These are phyloP conservation scores for Diaporthe helianthi DNA, from an alignment of 2,329 filamentous ascomycete genomes.

Conservation along the genomic window DNA sequence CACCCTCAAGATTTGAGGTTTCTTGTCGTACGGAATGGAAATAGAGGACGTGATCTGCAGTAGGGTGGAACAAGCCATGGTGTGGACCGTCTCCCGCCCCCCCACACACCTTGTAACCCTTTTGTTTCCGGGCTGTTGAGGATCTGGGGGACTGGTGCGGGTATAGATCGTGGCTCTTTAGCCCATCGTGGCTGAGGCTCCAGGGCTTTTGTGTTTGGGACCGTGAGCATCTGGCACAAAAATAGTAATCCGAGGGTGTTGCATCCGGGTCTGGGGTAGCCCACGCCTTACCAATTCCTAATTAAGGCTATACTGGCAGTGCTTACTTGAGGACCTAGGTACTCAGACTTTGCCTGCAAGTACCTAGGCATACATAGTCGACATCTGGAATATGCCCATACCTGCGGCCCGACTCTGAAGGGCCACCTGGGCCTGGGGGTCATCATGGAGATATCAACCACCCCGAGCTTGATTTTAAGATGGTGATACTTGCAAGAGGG, in stretches of 20 bases:
- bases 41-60: conserved; percentile 1
- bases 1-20: neutral
- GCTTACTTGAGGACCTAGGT: too few species aligned
- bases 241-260: neutral
- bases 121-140: conserved; percentile 5
- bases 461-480: conserved; percentile 1
- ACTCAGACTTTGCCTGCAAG: conserved; percentile 24
- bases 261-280: neutral
- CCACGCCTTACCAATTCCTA: neutral
- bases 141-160: conserved; percentile 20
- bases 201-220: conserved; percentile 11
- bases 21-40: neutral
- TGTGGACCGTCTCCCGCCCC: too few species aligned
- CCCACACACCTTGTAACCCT: neutral
- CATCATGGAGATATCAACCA: neutral
- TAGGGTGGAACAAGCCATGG: conserved; percentile 1
- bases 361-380: neutral
- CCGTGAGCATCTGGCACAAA: conserved; percentile 12
- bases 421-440: neutral
- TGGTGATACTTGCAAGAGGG: neutral
- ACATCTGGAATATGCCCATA: neutral
- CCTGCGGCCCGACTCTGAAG: neutral
- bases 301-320: neutral
- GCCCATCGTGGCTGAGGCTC: neutral
- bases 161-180: conserved; percentile 19